Evolutionary conservation across 139 green algal species (phyloP).

Genomic region (Edaphochlamys debaryana): DNA sequence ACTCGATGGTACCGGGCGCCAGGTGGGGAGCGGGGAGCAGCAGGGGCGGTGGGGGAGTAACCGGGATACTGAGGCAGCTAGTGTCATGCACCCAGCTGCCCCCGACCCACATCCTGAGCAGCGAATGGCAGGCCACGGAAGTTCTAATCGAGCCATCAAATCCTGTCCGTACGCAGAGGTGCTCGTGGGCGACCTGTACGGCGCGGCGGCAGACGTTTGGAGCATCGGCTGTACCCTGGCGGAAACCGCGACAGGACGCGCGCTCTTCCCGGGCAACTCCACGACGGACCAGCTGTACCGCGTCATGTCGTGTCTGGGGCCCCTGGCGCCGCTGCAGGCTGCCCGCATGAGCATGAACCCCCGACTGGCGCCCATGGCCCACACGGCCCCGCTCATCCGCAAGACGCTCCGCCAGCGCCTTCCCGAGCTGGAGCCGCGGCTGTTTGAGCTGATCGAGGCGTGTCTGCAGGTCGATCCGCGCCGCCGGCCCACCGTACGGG

Average conservation of each 20-base stretch:
- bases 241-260: constrained; percentile 72
- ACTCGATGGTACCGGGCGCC: constrained; percentile 68
- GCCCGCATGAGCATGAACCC: constrained; percentile 17
- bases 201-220: constrained; percentile 46
- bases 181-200: constrained; percentile 75
- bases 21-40: not conserved
- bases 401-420: not conserved
- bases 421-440: not conserved
- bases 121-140: too few species aligned
- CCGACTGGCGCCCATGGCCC: not conserved
- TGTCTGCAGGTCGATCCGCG: constrained; percentile 73
- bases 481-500: too few species aligned
- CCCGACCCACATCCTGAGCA: too few species aligned
- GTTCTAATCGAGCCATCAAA: too few species aligned
- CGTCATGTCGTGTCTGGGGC: constrained; percentile 64
- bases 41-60: too few species aligned
- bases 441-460: not conserved
- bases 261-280: constrained; percentile 72
- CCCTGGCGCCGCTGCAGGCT: constrained; percentile 49
- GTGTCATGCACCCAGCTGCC: too few species aligned
- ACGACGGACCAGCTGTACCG: constrained; percentile 81
- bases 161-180: constrained; percentile 73
- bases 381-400: not conserved
- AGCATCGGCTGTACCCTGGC: constrained; percentile 72
- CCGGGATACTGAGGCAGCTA: too few species aligned